A percentile compares a stretch with the other conserved stretches of the same genome.
These are phyloP conservation scores for Silene noctiflora DNA, from an alignment of 179 eudicot species.

Conservation along the genomic window DNA sequence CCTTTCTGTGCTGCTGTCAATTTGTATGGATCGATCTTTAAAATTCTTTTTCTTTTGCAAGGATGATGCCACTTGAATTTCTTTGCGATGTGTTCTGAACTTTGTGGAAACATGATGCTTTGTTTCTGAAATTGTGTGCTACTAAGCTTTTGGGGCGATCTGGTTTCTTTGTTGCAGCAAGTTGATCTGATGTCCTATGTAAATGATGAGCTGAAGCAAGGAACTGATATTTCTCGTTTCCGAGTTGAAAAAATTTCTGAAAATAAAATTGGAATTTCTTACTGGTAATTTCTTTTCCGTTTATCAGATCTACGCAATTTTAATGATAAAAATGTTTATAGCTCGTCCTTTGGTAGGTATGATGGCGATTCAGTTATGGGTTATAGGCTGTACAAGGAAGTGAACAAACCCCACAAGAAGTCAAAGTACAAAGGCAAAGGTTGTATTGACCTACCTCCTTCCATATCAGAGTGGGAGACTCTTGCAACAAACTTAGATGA, in stretches of 20 bases:
- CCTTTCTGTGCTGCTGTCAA: background rate
- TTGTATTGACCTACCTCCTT: constrained; percentile 20
- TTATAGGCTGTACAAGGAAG: constrained; percentile 75
- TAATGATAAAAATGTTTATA: background rate
- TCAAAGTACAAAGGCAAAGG: constrained; percentile 40
- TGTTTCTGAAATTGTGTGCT: background rate
- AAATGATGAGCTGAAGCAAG: constrained; percentile 57
- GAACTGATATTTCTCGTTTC: constrained; percentile 51
- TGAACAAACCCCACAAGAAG: constrained; percentile 32
- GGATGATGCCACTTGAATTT: constrained; percentile 3
- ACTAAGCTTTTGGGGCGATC: background rate
- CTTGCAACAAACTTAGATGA: constrained; percentile 87
- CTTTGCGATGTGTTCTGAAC: background rate
- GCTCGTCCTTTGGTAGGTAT: constrained; percentile 48
- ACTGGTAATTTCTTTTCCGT: constrained; percentile 47
- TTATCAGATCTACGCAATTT: background rate
- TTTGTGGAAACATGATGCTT: background rate
- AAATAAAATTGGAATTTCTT: constrained; percentile 47
- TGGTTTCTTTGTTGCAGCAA: constrained; percentile 52
- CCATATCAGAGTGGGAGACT: constrained; percentile 62
- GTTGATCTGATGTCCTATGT: constrained; percentile 53
- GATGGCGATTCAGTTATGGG: constrained; percentile 76
- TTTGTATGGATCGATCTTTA: background rate
- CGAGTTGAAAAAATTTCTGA: constrained; percentile 58
- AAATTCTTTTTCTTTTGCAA: background rate